Conservation (phyloP, 2,329 filamentous ascomycete species). For the Clonostachys chloroleuca region DNA sequence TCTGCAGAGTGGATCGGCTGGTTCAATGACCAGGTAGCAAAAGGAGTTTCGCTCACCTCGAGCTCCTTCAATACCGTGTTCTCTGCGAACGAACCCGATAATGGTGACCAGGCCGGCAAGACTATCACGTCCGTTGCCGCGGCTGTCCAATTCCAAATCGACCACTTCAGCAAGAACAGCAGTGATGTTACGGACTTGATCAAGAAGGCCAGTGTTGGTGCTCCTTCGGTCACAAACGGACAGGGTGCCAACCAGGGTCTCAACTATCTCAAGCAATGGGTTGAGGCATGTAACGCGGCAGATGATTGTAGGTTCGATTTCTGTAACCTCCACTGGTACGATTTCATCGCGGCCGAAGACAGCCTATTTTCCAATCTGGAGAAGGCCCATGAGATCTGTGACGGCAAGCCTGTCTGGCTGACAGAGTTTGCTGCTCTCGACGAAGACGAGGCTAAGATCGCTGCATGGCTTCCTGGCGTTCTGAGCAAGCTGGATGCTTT, state of each 20-base stretch:
- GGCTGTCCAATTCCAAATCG: no score
- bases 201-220: no score
- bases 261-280: no score
- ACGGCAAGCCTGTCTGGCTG: constrained; percentile 50
- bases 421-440: constrained; percentile 59
- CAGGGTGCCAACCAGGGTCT: constrained; percentile 10
- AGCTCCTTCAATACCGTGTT: constrained; percentile 16
- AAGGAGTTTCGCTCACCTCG: no score
- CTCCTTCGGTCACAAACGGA: constrained; percentile 61
- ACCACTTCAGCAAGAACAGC: no score
- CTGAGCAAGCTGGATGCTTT: constrained; percentile 33
- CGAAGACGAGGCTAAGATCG: constrained; percentile 30
- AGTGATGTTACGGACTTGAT: no score
- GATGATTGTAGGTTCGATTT: constrained; percentile 34
- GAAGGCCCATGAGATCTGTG: constrained; percentile 38
- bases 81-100: constrained; percentile 71
- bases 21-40: no score
- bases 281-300: no score
- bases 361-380: constrained; percentile 52
- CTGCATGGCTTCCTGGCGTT: constrained; percentile 24
- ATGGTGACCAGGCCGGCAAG: constrained; percentile 7
- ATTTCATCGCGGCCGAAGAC: constrained; percentile 34
- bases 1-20: no score
- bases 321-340: constrained; percentile 63
- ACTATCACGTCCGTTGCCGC: no score